Base-by-base conservation (phyloP, 2,329 filamentous ascomycete genomes). In the Epichloe bromicola region DNA sequence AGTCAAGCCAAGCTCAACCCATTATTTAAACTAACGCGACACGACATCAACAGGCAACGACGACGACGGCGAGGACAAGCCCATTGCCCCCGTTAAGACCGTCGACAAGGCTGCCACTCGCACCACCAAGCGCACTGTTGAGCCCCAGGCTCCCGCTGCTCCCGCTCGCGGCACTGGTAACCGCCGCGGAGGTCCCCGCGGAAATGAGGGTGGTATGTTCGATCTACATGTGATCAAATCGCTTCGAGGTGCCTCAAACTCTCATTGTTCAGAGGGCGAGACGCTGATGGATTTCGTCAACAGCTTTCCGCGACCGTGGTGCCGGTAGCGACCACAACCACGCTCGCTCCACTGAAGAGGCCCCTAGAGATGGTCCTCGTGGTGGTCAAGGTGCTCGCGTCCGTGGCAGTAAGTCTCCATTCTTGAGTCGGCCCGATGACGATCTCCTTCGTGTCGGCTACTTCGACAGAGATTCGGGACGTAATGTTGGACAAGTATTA, bases 291-390 rank as follows among this genome's bases (percentile, higher is more conserved):
- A 14, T 50, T 15, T 50, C 46, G 44, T 30, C 19, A 23, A 39
- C 46, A 95, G 90, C 88, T 67, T 93, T 89, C 84, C 88, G 87
- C 69, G 88, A 95, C 75, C 86, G 86, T 67, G 82, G 80, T 65
- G 88, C 84, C 66, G 90, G 89, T 61, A 78, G 81, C 66, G 78
- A 80, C 64, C 84, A 79, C 78, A 96, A 96, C 81, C 87, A 88
- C 63, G 77, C 75, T 69, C 86, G 86, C 71, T 74, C 84, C 60
- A 84, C 80, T 54, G 88, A 90, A 54, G 87, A 91, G 69, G 72
- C 62, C 56, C 61, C 78, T 57, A 72, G 71, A 58, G 69, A 70
- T 56, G 70, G 73, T 57, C 71, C 80, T 64, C 78, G 80, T 58
- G 82, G 80, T 58, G 79, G 79, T 61, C 76, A 76, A 60, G 80